Conservation (phyloP, 2,329 filamentous ascomycete genomes). For the Hypoxylon sp. region DNA sequence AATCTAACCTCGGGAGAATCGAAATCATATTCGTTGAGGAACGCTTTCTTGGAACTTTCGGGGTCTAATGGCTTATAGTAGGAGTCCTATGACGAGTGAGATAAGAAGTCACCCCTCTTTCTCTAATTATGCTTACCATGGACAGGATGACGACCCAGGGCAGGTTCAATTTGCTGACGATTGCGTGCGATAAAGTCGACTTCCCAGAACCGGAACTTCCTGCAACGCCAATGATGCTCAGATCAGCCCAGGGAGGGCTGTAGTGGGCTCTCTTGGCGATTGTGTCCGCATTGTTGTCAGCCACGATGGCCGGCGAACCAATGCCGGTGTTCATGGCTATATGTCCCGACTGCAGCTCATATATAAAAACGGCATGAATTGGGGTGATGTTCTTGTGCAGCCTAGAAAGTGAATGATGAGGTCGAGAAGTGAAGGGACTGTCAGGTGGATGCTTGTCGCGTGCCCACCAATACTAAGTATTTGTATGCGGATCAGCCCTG, state of each 20-base stretch:
- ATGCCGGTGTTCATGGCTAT: constrained; percentile 52
- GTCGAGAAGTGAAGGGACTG: constrained; percentile 18
- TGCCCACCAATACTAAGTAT: constrained; percentile 35
- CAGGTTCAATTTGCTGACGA: constrained; percentile 89
- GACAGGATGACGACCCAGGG: constrained; percentile 99
- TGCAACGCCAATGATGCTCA: constrained; percentile 96
- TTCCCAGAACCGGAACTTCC: constrained; percentile 97
- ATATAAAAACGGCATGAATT: constrained; percentile 36
- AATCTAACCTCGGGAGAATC: constrained; percentile 81
- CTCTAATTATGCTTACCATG: constrained; percentile 74
- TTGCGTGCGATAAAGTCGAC: constrained; percentile 92
- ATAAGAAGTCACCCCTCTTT: constrained; percentile 34
- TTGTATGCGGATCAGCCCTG: constrained; percentile 30
- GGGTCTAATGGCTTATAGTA: constrained; percentile 93
- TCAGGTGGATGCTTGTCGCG: constrained; percentile 32
- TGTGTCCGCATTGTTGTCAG: constrained; percentile 57
- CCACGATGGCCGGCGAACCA: constrained; percentile 49
- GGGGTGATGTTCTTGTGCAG: background rate
- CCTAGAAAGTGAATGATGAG: background rate
- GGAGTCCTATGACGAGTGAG: constrained; percentile 77
- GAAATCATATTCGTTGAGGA: constrained; percentile 94
- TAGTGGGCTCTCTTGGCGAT: constrained; percentile 79
- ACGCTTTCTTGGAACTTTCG: constrained; percentile 84
- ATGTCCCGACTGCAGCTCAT: constrained; percentile 22
- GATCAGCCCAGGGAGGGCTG: constrained; percentile 94